Percentiles rank a stretch among this genome's conserved stretches.
Evolutionary conservation across 1,284 basidiomycete species (phyloP).

Genomic region (Sporisorium exsertum): DNA sequence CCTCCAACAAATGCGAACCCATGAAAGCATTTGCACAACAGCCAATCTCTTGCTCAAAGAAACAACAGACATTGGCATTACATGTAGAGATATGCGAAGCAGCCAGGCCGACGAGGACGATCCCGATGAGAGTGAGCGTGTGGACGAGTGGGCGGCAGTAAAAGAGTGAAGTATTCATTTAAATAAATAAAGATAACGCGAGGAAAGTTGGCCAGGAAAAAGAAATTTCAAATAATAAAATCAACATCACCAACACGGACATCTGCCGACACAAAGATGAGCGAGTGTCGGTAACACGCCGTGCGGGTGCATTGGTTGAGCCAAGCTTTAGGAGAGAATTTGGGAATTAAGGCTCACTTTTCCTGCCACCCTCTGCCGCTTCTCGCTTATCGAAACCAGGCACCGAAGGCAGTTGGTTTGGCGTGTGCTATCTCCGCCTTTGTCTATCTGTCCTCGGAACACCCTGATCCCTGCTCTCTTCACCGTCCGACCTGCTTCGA

Average conservation of each 20-base stretch:
- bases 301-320: not conserved
- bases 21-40: too few species aligned
- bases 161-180: not conserved
- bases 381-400: slow-evolving; percentile 20
- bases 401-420: slow-evolving; percentile 2
- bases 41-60: too few species aligned
- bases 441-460: slow-evolving; percentile 3
- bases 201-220: not conserved
- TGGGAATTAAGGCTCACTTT: slow-evolving; percentile 30
- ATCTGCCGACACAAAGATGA: not conserved
- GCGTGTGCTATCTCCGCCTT: not conserved
- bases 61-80: too few species aligned
- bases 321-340: not conserved
- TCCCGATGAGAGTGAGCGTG: too few species aligned
- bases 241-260: not conserved
- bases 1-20: too few species aligned
- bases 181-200: not conserved
- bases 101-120: too few species aligned
- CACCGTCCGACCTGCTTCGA: not conserved
- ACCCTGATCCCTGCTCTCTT: slow-evolving; percentile 11
- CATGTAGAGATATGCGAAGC: too few species aligned
- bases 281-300: not conserved
- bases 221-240: not conserved
- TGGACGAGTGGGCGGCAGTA: not conserved
- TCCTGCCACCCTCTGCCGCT: slow-evolving; percentile 10